phyloP scores from a whole-genome alignment of 768 basidiomycete genomes.

The Lactarius indigo region DNA sequence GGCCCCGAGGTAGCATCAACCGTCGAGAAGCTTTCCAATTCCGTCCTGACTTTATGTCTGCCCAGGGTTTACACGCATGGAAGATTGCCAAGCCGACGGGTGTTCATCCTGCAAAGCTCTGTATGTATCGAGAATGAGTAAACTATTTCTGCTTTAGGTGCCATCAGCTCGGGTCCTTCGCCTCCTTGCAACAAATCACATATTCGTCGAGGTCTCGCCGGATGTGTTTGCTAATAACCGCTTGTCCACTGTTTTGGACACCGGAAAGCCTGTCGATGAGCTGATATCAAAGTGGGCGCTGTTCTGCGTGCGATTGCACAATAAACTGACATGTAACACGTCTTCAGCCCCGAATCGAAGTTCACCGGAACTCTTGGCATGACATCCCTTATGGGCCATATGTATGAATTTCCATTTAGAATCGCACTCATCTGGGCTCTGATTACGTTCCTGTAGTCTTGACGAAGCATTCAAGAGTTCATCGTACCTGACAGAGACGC shows the following conservation, averaged over 20 bases:
- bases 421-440: not conserved
- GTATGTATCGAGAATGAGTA: too few relatives aligned
- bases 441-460: not conserved
- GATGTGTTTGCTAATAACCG: not conserved
- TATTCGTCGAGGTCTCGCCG: not conserved
- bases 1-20: too few relatives aligned
- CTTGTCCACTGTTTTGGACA: not conserved
- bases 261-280: not conserved
- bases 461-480: slow-evolving; percentile 35
- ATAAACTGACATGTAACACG: not conserved
- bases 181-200: not conserved
- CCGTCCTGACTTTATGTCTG: too few relatives aligned
- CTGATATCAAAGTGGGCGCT: not conserved
- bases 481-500: slow-evolving; percentile 34
- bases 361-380: not conserved
- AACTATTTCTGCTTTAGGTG: not conserved
- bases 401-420: not conserved
- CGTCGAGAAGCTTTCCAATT: too few relatives aligned
- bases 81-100: too few relatives aligned
- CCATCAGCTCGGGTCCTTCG: not conserved
- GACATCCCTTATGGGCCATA: not conserved
- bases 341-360: not conserved
- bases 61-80: too few relatives aligned
- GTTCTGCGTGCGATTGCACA: not conserved
- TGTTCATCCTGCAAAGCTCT: too few relatives aligned